phyloP scores from a whole-genome alignment of 2,329 filamentous ascomycete species.

The Aotearoamyces nothofagi region DNA sequence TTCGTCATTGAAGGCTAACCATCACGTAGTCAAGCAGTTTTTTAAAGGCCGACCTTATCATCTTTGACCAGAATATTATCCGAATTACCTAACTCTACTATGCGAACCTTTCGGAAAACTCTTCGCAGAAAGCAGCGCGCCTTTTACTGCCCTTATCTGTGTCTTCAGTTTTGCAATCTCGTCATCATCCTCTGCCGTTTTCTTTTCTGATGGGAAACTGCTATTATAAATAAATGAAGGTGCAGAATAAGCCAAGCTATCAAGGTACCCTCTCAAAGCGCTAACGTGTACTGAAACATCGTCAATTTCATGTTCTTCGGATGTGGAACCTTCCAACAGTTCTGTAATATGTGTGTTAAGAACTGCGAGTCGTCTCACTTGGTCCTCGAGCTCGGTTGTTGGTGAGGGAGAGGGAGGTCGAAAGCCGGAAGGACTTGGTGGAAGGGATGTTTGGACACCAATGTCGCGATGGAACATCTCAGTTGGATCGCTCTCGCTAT shows the following conservation, averaged over 20 bases:
- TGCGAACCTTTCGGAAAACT: conserved; percentile 44
- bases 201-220: conserved; percentile 21
- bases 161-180: conserved; percentile 59
- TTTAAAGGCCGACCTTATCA: no score
- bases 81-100: conserved; percentile 1
- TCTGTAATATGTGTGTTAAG: conserved; percentile 35
- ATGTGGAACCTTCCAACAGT: conserved; percentile 27
- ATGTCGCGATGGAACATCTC: conserved; percentile 73
- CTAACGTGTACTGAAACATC: conserved; percentile 20
- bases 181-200: conserved; percentile 43
- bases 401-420: conserved; percentile 3
- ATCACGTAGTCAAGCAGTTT: no score
- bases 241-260: conserved; percentile 36
- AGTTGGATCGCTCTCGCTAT: conserved; percentile 45
- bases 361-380: conserved; percentile 25
- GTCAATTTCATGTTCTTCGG: conserved; percentile 9
- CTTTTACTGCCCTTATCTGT: conserved; percentile 67
- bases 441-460: conserved; percentile 58
- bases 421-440: conserved; percentile 24
- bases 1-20: no score
- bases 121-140: conserved; percentile 57
- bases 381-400: conserved; percentile 15
- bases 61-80: no score
- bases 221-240: conserved; percentile 12
- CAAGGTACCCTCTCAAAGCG: conserved; percentile 49